Base-by-base conservation (phyloP, 2,329 filamentous ascomycete species). In the Monosporascus sp. region DNA sequence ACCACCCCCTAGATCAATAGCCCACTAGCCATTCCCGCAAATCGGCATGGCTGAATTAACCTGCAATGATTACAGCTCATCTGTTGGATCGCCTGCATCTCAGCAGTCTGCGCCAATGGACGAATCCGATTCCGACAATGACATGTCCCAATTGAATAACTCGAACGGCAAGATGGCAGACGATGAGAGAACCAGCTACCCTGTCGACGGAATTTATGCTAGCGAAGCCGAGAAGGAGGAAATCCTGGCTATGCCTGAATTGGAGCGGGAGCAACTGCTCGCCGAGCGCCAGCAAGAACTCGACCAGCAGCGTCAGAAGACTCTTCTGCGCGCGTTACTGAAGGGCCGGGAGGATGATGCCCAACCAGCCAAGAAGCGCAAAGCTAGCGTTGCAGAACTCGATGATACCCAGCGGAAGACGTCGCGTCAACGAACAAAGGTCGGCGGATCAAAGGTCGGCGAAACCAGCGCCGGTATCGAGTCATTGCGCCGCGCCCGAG, bases 251-350 rank as follows among this genome's bases (percentile, higher is more conserved):
- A 85, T 97, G 81, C 87, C 91, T 31, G 92, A 97, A 74, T 86
- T 97, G 50, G 86, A 96, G 67, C 88, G 93, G 57, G 94, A 99
- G 71, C 85, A 90, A 67, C 86, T 96, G 45, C 81, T 99, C 7
- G 93, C 91, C 20, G 89, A 96, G 61, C 90, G 94, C 60, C 87
- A 88, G 37, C 85, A 90, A 62, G 86, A 94, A 68, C 86, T 92
- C 54, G 89, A 94, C 65, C 85, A 86, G 50, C 86, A 89, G 62
- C 83, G 88, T 55, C 93, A 96, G 72, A 90, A 94, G 65, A 80
- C 86, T 48, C 84, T 92, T 57, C 81, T 97, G 49, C 89, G 88
- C 55, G 87, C 88, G 63, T 84, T 95, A 55, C 80, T 95, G 47
- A 82, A 69, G 72, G 86, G 74, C 70, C 82, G 76, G 67, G 88